Evolutionary conservation across 192 early-diverging fungal species (phyloP).

Genomic region (Chytriomyces hyalinus): DNA sequence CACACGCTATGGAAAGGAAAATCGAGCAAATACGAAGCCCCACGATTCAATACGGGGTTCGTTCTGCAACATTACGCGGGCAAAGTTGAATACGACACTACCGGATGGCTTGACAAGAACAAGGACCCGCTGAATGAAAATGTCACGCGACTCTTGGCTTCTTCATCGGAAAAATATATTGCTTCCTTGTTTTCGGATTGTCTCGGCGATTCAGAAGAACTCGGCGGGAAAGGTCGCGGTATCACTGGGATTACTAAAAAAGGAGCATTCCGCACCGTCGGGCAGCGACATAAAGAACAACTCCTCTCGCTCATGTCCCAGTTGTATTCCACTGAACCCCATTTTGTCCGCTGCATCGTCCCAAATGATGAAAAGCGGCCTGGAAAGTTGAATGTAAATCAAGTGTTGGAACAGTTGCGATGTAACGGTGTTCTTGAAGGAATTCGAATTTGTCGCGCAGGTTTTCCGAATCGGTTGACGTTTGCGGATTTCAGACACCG

Average conservation of each 20-base stretch:
- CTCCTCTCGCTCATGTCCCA: conserved; percentile 87
- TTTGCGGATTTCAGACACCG: conserved; percentile 94
- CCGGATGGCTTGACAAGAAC: conserved; percentile 97
- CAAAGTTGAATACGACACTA: conserved; percentile 88
- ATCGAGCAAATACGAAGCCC: conserved; percentile 84
- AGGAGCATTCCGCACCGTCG: conserved; percentile 92
- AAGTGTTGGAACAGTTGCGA: conserved; percentile 90
- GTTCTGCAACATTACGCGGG: conserved; percentile 94
- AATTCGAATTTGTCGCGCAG: conserved; percentile 93
- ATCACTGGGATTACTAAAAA: conserved; percentile 65
- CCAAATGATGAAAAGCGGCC: conserved; percentile 92
- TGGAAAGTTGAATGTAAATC: conserved; percentile 78
- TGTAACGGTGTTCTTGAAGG: conserved; percentile 99
- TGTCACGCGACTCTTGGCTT: conserved; percentile 83
- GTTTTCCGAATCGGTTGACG: conserved; percentile 90
- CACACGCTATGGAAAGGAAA: conserved; percentile 86
- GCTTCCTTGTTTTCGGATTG: conserved; percentile 84
- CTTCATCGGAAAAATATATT: conserved; percentile 80
- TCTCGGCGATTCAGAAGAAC: conserved; percentile 62
- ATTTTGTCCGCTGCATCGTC: conserved; percentile 98
- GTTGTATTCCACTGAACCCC: conserved; percentile 88
- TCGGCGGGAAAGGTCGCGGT: conserved; percentile 36
- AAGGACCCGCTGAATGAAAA: conserved; percentile 98
- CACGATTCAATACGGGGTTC: conserved; percentile 87
- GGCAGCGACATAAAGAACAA: conserved; percentile 94